Percentiles rank a stretch among this genome's conserved stretches.
These are phyloP conservation scores for Umbilicaria muhlenbergii DNA, from an alignment of 495 filamentous ascomycete species.

Conservation along the genomic window DNA sequence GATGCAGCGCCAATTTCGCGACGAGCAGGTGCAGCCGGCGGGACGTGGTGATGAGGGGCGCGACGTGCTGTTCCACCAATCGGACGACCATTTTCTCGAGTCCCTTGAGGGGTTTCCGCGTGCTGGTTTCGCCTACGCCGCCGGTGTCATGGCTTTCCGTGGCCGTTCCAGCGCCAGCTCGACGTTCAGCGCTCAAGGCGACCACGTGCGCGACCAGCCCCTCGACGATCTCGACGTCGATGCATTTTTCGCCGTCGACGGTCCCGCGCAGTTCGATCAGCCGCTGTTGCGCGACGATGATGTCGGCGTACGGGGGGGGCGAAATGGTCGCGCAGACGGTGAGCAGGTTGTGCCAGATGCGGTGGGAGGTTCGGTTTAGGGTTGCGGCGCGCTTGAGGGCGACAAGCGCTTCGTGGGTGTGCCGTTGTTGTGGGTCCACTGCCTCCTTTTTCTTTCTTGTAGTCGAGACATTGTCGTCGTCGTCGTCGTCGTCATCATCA, in stretches of 20 bases:
- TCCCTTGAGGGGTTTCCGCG: constrained; percentile 7
- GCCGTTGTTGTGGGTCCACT: constrained; percentile 38
- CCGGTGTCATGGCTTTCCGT: too few relatives aligned
- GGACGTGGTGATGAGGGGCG: constrained; percentile 71
- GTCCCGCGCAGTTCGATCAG: constrained; percentile 60
- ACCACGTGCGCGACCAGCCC: constrained; percentile 57
- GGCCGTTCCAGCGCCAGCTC: too few relatives aligned
- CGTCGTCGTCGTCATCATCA: constrained; percentile 9
- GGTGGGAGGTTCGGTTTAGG: constrained; percentile 66
- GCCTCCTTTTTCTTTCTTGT: background rate
- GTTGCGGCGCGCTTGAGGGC: constrained; percentile 74
- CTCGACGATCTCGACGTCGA: constrained; percentile 60
- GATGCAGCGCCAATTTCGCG: constrained; percentile 53
- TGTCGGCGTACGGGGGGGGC: constrained; percentile 60
- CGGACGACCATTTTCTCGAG: constrained; percentile 42
- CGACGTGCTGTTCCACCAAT: constrained; percentile 52
- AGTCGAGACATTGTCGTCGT: constrained; percentile 16
- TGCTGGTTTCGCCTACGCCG: too few relatives aligned
- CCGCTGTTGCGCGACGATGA: constrained; percentile 53
- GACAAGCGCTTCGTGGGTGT: constrained; percentile 55
- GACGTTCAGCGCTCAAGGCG: constrained; percentile 21
- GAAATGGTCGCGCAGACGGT: constrained; percentile 63
- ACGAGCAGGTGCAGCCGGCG: constrained; percentile 61
- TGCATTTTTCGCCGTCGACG: constrained; percentile 52
- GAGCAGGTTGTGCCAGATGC: constrained; percentile 93